A percentile compares a stretch with the other conserved stretches of the same genome.
Evolutionary conservation across 352 stramenopile genomes (phyloP).

Genomic region (Globisporangium middletonii): DNA sequence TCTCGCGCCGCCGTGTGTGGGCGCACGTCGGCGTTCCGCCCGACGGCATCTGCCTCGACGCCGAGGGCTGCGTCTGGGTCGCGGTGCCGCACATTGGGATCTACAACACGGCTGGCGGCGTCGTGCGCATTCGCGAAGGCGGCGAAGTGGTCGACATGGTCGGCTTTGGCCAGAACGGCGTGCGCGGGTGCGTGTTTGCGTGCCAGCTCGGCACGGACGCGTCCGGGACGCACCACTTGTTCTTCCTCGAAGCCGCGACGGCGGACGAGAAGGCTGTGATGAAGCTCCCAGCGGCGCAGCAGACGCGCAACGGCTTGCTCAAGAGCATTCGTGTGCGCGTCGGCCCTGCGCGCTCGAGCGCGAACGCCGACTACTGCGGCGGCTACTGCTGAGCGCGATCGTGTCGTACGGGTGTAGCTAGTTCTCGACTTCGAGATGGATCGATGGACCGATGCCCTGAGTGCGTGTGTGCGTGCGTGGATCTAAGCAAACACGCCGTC

Average conservation of each 20-base stretch:
- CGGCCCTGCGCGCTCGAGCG: conserved; percentile 31
- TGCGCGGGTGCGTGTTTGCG: conserved; percentile 45
- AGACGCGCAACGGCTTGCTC: conserved; percentile 33
- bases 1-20: conserved; percentile 49
- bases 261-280: conserved; percentile 38
- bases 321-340: conserved; percentile 44
- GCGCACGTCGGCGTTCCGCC: conserved; percentile 36
- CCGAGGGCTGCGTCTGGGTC: conserved; percentile 60
- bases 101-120: conserved; percentile 36
- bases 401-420: background rate
- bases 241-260: conserved; percentile 46
- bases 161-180: conserved; percentile 54
- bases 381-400: conserved; percentile 42
- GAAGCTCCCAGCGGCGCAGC: conserved; percentile 24
- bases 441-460: too few species aligned
- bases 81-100: conserved; percentile 45
- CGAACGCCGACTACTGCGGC: conserved; percentile 43
- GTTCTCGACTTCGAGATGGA: background rate
- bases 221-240: conserved; percentile 42
- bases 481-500: too few species aligned
- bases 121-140: conserved; percentile 51
- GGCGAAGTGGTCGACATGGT: conserved; percentile 47
- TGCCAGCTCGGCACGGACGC: conserved; percentile 56
- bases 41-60: conserved; percentile 62
- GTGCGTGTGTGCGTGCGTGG: too few species aligned